Evolutionary conservation across 768 basidiomycete species (phyloP).

Genomic region (Daedaleopsis nitida): DNA sequence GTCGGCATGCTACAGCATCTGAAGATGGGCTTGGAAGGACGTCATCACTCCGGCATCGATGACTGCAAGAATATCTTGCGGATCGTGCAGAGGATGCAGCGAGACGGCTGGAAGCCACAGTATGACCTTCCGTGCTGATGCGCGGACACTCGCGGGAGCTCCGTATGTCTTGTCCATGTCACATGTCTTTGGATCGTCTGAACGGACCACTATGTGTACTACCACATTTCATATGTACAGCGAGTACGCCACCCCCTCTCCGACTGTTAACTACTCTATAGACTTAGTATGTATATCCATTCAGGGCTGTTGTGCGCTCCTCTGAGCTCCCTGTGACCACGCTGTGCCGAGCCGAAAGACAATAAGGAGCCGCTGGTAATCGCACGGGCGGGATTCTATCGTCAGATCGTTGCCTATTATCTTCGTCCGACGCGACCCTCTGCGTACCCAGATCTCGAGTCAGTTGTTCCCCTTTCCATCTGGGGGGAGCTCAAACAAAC

Average conservation of each 20-base stretch:
- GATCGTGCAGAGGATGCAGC: constrained; percentile 26
- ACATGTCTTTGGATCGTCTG: no score
- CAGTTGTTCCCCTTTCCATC: neutral
- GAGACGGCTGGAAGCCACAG: constrained; percentile 29
- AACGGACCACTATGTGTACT: no score
- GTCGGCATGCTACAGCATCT: constrained; percentile 27
- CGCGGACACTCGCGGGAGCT: neutral
- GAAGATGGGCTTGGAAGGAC: constrained; percentile 28
- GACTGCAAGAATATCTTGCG: constrained; percentile 34
- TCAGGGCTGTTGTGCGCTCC: neutral
- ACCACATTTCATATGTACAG: no score
- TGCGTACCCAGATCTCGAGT: neutral
- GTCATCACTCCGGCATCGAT: constrained; percentile 35
- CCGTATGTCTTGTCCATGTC: neutral
- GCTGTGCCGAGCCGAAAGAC: constrained; percentile 9
- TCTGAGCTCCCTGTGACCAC: neutral
- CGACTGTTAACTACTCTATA: neutral
- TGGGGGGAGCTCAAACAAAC: neutral
- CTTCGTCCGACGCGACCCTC: neutral
- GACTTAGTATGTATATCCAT: constrained; percentile 1
- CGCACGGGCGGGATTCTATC: neutral
- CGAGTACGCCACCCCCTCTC: no score
- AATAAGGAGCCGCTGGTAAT: constrained; percentile 12
- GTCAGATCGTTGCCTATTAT: neutral
- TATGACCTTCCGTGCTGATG: constrained; percentile 2